Evolutionary conservation across 176 grass and related monocot species (phyloP), one percentile per base, ranked within the genome.

Genomic region (Triticum turgidum): DNA sequence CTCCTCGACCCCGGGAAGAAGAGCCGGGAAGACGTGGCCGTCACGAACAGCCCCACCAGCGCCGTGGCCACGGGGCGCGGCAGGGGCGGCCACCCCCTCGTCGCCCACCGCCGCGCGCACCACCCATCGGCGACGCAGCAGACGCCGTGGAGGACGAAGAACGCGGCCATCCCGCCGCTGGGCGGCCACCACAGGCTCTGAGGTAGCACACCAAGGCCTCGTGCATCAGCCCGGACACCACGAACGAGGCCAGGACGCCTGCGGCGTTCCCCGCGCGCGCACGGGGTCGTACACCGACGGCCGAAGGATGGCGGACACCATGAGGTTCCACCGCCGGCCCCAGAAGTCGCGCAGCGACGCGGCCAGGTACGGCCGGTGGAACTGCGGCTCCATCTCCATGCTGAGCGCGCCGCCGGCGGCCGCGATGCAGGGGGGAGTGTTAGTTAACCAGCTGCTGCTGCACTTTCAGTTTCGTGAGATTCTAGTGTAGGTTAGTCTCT

Each of bases 171-270:
- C 75, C 89, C 86, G 6, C 92, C 92, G 1, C 84, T 83, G 15
- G 88, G 81, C 13, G 64, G 6, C n/a, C 39, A 35, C 27, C 22
- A 4, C 29, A 49, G 10, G 78, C 80, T 30, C 80, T 30, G 30
- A 90, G 3, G 78, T 93, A 90, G 77, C 65, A 88, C 18, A 88
- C 54, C 24, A 90, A 86, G 49, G 58, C 76, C 86, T 93, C 85
- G 86, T 90, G 91, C 88, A 93, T 93, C 25, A 93, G 81, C 61
- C 91, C 91, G 20, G 91, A 93, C 17, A 93, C 86, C 6, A 80
- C 65, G 61, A 92, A 92, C 18, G 83, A 11, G 9, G 86, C 29
- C 7, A 91, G n/a, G 39, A 86, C 44, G 87, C 76, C 61, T 18
- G 56, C 20, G 65, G 82, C 34, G 74, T 7, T 27, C 63, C 61